A percentile compares a stretch with the other conserved stretches of the same genome.
Evolutionary conservation across 2,329 filamentous ascomycete species (phyloP).

Genomic region (Alternaria arborescens): DNA sequence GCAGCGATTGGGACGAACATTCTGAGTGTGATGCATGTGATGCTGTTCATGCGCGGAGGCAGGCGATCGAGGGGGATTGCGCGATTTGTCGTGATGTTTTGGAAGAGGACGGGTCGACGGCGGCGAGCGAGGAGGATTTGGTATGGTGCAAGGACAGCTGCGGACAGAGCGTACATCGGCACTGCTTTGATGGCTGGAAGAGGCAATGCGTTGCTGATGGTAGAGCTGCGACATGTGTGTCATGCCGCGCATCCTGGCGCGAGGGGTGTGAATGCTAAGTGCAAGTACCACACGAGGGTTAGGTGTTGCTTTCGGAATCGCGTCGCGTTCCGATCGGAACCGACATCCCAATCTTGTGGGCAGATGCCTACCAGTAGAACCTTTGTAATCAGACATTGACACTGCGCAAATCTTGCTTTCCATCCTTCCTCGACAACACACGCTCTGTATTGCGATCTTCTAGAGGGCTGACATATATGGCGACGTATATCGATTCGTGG

Average conservation of each 20-base stretch:
- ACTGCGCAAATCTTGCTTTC: not conserved
- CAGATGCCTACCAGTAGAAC: not conserved
- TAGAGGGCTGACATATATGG: not conserved
- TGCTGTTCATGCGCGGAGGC: conserved; percentile 1
- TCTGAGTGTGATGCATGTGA: conserved; percentile 6
- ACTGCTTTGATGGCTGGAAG: conserved; percentile 25
- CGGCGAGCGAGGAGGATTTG: not conserved
- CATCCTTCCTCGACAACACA: too few species aligned
- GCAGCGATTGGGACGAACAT: conserved; percentile 18
- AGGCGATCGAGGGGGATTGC: conserved; percentile 1
- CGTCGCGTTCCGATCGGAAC: not conserved
- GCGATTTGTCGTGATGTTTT: conserved; percentile 15
- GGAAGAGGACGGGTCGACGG: not conserved
- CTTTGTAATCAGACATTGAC: too few species aligned
- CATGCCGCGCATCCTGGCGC: not conserved
- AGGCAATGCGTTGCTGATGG: not conserved
- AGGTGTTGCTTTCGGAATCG: not conserved
- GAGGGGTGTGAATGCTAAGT: not conserved
- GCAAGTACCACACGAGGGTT: not conserved
- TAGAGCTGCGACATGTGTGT: not conserved
- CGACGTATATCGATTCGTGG: not conserved
- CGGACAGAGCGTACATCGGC: conserved; percentile 25
- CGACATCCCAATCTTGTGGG: not conserved
- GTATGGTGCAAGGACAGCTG: conserved; percentile 28
- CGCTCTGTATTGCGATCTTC: too few species aligned